Evolutionary conservation across 2,329 filamentous ascomycete genomes (phyloP), one percentile per base, ranked within the genome.

Genomic region (Trichophyton rubrum): DNA sequence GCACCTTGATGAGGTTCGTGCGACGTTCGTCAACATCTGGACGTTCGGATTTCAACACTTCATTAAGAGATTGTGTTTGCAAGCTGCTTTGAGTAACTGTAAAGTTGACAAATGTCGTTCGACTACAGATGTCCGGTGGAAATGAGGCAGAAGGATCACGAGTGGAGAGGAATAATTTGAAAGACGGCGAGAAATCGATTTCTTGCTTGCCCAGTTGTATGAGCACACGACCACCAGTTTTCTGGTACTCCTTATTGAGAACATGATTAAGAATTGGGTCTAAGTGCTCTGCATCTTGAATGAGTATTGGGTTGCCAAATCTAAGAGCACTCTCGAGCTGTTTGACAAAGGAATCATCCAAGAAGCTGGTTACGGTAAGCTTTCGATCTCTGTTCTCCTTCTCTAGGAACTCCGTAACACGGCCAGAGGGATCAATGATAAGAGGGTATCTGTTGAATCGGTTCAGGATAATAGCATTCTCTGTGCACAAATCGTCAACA

Each of bases 81-180:
- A 99, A 81, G 80, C 92, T 97, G 82, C 93, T 96, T 77, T 97
- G 92, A 3, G 93, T 99, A 64, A 99, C 92, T 0, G 95, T 97
- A 68, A 99, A 99, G 77, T 99, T 99, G 81, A 99, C 93, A 75
- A 99, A 96, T 0, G 95, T 99, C 5, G 93, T 97, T 69, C 95
- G 85, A 79, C 90, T 96, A 84, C 95, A 99, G 65, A 99, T 90
- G 71, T 99, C 93, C 0, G 93, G 95, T 6, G 93, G 85, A 72
- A 99, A 99, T 6, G 87, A 89, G 27, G 93, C 92, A 47, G 95
- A 99, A 0, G 95, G 95, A 77, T 99, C 93, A 68, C 92, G 83
- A 1, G 95, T 99, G 0, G 92, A 96, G 43, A 99, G 79, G 73
- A 95, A 99, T 35, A 99, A 82, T 76, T 87, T 93, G 81, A 99